These are phyloP conservation scores for Nephelium lappaceum DNA, from an alignment of 345 rosid species.

Conservation along the genomic window DNA sequence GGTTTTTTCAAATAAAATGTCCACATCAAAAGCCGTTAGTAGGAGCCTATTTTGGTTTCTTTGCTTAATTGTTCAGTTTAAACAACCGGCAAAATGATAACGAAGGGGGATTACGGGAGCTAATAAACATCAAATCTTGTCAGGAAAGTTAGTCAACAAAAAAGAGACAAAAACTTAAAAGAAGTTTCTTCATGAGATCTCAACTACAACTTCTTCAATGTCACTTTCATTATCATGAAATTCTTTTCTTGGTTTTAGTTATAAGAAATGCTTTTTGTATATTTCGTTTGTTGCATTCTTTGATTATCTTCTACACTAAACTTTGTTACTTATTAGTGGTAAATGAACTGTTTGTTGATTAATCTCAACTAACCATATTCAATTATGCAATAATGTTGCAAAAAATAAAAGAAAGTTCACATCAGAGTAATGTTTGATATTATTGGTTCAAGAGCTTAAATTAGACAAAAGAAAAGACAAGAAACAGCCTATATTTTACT, in stretches of 20 bases:
- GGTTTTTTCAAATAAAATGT: conserved; percentile 21
- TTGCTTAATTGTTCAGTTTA: conserved; percentile 19
- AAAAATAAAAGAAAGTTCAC: too few relatives aligned
- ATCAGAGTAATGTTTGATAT: too few relatives aligned
- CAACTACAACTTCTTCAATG: conserved; percentile 27
- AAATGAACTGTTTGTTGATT: neutral
- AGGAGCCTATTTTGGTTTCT: conserved; percentile 14
- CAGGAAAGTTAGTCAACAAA: conserved; percentile 31
- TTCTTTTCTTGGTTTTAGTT: conserved; percentile 14
- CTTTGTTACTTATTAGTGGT: neutral
- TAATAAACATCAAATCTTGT: conserved; percentile 19
- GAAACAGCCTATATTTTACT: too few relatives aligned
- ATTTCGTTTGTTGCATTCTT: conserved; percentile 3
- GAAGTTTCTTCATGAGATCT: conserved; percentile 14
- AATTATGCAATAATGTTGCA: neutral
- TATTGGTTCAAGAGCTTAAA: too few relatives aligned
- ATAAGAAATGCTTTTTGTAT: neutral
- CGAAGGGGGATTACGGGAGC: neutral
- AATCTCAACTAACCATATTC: neutral
- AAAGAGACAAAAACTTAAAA: neutral
- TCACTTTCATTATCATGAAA: conserved; percentile 24
- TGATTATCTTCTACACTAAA: neutral
- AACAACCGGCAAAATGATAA: conserved; percentile 48
- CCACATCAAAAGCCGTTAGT: conserved; percentile 30
- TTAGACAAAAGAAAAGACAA: too few relatives aligned